Evolutionary conservation across 2,329 filamentous ascomycete genomes (phyloP).

Genomic region (Fusarium kyushuense): DNA sequence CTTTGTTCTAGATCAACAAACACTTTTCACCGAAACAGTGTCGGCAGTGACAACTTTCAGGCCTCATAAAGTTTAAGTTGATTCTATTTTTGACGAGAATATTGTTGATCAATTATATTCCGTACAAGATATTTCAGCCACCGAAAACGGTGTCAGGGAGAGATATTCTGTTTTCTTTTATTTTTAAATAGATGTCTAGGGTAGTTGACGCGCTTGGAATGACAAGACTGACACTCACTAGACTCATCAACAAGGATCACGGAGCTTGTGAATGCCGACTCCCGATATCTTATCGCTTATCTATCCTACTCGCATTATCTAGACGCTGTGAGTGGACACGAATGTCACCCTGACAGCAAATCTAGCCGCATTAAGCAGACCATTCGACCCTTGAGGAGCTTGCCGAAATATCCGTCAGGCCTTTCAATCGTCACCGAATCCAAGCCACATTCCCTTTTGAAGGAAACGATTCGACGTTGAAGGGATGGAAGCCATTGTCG

Average conservation of each 20-base stretch:
- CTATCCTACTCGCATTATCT: conserved; percentile 12
- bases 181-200: not conserved
- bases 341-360: not conserved
- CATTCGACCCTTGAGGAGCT: conserved; percentile 3
- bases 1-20: too few relatives aligned
- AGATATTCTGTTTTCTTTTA: not conserved
- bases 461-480: conserved; percentile 1
- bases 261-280: not conserved
- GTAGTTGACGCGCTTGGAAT: not conserved
- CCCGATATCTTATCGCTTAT: conserved; percentile 1
- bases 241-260: not conserved
- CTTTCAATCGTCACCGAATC: conserved; percentile 2
- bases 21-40: fast-evolving
- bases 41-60: not conserved
- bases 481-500: not conserved
- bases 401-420: conserved; percentile 2
- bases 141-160: too few relatives aligned
- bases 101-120: not conserved
- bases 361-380: not conserved
- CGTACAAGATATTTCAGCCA: too few relatives aligned
- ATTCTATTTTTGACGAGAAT: not conserved
- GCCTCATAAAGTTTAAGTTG: too few relatives aligned
- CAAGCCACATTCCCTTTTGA: conserved; percentile 15
- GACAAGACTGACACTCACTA: not conserved
- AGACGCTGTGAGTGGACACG: not conserved